Percentiles rank a stretch among this genome's conserved stretches.
Conservation (phyloP, 2,329 filamentous ascomycete genomes). For the Penicillium brasilianum region DNA sequence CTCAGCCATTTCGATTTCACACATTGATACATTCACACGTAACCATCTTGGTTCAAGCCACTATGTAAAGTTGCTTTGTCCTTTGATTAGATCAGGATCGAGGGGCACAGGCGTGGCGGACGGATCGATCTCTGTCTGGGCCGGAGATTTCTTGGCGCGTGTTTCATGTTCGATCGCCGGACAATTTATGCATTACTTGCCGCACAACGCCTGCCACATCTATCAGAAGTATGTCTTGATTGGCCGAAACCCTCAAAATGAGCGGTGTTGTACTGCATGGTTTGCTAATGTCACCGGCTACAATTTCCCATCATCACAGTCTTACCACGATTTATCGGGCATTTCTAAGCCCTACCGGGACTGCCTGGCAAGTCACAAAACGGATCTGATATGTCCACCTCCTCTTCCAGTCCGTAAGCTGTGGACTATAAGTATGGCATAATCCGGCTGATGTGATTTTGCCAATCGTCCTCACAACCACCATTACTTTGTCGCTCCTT, state of each 20-base stretch:
- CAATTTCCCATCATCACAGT: not conserved
- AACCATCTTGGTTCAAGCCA: not conserved
- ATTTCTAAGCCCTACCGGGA: not conserved
- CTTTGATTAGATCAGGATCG: not conserved
- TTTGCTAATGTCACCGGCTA: not conserved
- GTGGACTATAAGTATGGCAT: not conserved
- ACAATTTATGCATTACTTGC: conserved; percentile 1
- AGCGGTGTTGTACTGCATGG: not conserved
- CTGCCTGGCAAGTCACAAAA: not conserved
- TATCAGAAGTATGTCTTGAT: not conserved
- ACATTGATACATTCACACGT: not conserved
- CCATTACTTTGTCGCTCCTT: conserved; percentile 2
- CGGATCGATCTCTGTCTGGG: not conserved
- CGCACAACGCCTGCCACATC: not conserved
- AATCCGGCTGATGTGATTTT: not conserved
- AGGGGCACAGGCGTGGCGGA: not conserved
- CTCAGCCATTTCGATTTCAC: not conserved
- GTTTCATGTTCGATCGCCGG: conserved; percentile 6
- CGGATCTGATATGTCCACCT: not conserved
- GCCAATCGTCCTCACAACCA: not conserved
- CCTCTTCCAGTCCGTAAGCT: not conserved
- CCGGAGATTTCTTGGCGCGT: conserved; percentile 3
- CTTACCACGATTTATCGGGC: not conserved
- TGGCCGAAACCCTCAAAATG: not conserved
- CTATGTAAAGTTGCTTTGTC: not conserved